A percentile compares a stretch with the other conserved stretches of the same genome.
Evolutionary conservation across 805 yeast genomes (phyloP).

Genomic region (Metschnikowia cerradonensis): DNA sequence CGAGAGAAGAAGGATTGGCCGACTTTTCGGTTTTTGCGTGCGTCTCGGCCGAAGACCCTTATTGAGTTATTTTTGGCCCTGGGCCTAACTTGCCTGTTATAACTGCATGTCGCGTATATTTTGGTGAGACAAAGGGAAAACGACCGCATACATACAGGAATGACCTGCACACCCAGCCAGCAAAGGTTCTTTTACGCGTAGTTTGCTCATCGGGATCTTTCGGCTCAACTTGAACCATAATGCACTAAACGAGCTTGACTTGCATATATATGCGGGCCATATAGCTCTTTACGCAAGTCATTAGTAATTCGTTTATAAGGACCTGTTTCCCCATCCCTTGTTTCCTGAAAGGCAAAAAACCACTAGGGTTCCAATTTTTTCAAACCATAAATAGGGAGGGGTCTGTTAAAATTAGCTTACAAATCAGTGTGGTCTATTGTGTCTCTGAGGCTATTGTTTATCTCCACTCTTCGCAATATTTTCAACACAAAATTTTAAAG

Average conservation of each 20-base stretch:
- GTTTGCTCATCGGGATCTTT: constrained; percentile 3
- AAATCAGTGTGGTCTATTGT: not conserved
- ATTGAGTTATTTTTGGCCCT: not conserved
- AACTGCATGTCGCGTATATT: not conserved
- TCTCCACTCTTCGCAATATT: not conserved
- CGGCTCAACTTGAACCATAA: constrained; percentile 2
- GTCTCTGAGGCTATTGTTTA: not conserved
- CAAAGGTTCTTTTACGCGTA: not conserved
- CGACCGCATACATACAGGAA: not conserved
- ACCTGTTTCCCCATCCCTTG: not conserved
- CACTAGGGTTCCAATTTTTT: too few relatives aligned
- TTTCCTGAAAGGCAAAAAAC: too few relatives aligned
- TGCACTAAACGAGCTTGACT: not conserved
- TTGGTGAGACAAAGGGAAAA: not conserved
- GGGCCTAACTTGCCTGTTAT: not conserved
- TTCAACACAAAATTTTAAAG: not conserved
- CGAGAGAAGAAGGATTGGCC: not conserved
- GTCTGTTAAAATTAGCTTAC: not conserved
- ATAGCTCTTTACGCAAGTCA: not conserved
- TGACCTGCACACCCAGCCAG: not conserved
- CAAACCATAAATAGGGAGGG: not conserved
- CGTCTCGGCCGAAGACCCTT: not conserved
- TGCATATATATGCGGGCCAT: constrained; percentile 2
- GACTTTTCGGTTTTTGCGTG: not conserved
- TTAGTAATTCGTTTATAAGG: not conserved